Percentiles rank a stretch among this genome's conserved stretches.
phyloP scores from a whole-genome alignment of 2,329 filamentous ascomycete species.

The Trichoderma lentiforme region DNA sequence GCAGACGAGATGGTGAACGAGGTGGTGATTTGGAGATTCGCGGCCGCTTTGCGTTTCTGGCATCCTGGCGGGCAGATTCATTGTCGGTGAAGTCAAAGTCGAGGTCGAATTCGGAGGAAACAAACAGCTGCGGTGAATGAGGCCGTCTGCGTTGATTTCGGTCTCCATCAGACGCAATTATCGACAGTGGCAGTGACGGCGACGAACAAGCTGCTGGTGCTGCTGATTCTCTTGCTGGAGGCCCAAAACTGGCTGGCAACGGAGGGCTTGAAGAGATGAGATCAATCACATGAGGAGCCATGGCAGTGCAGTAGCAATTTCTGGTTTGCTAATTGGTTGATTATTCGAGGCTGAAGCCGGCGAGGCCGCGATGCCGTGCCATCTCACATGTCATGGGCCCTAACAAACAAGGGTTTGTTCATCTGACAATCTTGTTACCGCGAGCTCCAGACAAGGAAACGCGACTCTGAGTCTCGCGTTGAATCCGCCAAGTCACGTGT shows the following conservation, averaged over 20 bases:
- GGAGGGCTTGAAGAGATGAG: slow-evolving; percentile 38
- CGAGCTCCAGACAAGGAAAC: not conserved
- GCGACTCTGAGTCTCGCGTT: not conserved
- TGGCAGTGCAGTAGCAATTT: slow-evolving; percentile 16
- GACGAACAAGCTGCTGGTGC: not conserved
- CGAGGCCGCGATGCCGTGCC: not conserved
- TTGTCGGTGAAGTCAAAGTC: not conserved
- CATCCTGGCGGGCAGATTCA: not conserved
- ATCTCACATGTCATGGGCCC: not conserved
- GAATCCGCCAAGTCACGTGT: slow-evolving; percentile 4
- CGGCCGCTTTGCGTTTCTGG: not conserved
- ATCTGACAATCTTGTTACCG: not conserved
- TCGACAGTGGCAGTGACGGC: not conserved
- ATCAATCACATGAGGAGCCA: slow-evolving; percentile 36
- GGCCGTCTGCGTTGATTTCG: not conserved
- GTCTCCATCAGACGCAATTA: not conserved
- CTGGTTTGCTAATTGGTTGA: not conserved
- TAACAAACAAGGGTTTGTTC: not conserved
- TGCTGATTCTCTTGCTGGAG: not conserved
- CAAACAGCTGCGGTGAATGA: not conserved
- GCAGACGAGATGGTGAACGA: not conserved
- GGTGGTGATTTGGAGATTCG: not conserved
- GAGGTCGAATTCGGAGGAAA: slow-evolving; percentile 1
- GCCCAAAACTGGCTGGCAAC: not conserved
- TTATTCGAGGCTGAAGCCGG: not conserved